Percentiles rank a stretch among this genome's conserved stretches.
Conservation (phyloP, 345 rosid species). For the Nephelium lappaceum region DNA sequence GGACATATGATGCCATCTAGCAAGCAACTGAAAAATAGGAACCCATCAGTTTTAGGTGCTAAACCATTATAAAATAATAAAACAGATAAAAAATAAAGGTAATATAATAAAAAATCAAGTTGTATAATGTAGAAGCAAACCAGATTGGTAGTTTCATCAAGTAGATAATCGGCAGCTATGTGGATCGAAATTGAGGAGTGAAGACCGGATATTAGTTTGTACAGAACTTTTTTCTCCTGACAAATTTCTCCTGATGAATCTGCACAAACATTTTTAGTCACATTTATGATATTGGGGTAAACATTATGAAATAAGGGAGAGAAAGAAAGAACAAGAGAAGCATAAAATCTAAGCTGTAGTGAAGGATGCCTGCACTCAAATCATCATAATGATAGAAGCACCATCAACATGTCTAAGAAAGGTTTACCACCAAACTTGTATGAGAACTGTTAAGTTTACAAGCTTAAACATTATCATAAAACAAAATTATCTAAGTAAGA, state of each 20-base stretch:
- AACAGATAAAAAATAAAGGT: not conserved
- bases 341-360: not conserved
- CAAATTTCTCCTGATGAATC: slow-evolving; percentile 75
- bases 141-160: slow-evolving; percentile 70
- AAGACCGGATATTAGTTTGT: slow-evolving; percentile 94
- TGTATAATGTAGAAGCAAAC: slow-evolving; percentile 38
- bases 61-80: not conserved
- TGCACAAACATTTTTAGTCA: slow-evolving; percentile 29
- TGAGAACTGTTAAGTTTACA: not conserved
- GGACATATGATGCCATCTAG: not conserved
- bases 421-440: not conserved
- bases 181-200: slow-evolving; percentile 95
- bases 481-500: not conserved
- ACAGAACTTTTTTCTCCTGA: slow-evolving; percentile 82
- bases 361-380: not conserved
- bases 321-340: not conserved
- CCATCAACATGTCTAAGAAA: not conserved
- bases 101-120: not conserved
- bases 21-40: not conserved
- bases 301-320: not conserved
- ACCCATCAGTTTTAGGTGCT: not conserved
- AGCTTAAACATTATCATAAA: not conserved
- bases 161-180: slow-evolving; percentile 85
- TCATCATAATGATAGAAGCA: not conserved
- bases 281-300: not conserved